Base-by-base conservation (phyloP, 73 alveolate genomes). In the Tetrahymena thermophila region DNA sequence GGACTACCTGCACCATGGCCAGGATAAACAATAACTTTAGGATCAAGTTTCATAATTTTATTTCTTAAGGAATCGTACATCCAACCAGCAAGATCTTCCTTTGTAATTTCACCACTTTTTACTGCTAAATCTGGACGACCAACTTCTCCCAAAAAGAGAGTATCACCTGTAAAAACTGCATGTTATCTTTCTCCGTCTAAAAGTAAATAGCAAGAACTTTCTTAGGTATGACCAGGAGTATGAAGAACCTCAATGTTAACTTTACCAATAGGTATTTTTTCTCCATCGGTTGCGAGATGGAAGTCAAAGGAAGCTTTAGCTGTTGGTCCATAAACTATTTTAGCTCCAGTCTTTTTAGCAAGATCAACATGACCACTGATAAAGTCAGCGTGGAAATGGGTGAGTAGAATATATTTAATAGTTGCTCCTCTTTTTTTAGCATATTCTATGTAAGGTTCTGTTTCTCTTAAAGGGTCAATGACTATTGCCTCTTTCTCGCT, bases 1-100 rank as follows among this genome's bases (percentile, higher is more conserved):
- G 98, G 95, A n/a, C 98, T 96, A 35, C 97, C 99, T 6, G 98
- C 98, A 31, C 99, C 99, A 55, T 97, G 99, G n/a, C 99, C 99
- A 16, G 99, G 98, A 71, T 96, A 96, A 34, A 97, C 98, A 8
- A 96, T 93, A 42, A 97, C 97, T 44, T 97, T 98, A 56, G 96
- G 98, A 58, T 94, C 96, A 37, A 96, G 96, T 35, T 96, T 94
- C 95, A 97, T 43, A 25, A 97, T 93, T 94, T 96, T 97, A 34
- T 94, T 37, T 94, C 97, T 97, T 42, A 97, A 43, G 19, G 98
- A 95, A 25, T 96, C 96, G 21, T 85, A 83, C 71, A 97, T 93
- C 95, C 94, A 43, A 16, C 94, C 96, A 15, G 96, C 94, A 16
- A 84, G 96, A 37, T 85, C 44, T 85, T 57, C 94, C 38, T 85